Evolutionary conservation across 495 filamentous ascomycete species (phyloP), one percentile per base, ranked within the genome.

Genomic region (Jackrogersella minutella): DNA sequence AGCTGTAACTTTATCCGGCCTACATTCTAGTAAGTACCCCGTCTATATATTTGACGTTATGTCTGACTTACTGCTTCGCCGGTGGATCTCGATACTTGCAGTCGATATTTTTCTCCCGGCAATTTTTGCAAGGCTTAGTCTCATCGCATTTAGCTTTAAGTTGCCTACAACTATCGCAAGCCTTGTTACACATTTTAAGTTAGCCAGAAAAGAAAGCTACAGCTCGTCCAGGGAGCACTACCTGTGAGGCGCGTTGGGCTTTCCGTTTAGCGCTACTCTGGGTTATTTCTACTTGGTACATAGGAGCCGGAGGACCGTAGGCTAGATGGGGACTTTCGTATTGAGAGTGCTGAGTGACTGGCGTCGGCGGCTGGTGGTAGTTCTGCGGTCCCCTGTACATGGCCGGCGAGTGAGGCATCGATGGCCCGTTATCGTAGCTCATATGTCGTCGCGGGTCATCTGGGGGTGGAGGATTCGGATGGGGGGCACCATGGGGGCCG

Each of bases 81-180:
- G 86, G 85, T 5, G 87, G 84, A 53, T 89, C 87, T 22, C 86
- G 83, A 70, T 90, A 91, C 68, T 82, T 81, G 76, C 88, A 91
- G 17, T 84, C 79, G 6, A 85, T 74, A 40, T 79, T 80, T 64
- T 86, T 86, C 59, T 86, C 84, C 49, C 79, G 79, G 62, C 84
- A 86, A 39, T 80, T 84, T 37, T 80, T 81, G 66, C 84, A 86
- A 2, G 84, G 87, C 73, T 82, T 87, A 52, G 79, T 79, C 78
- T 91, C 88, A 59, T 90, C 87, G 72, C 88, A 91, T 75, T 89
- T 90, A 24, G 87, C 87, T 72, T 91, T 91, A n/a, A 88, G 79
- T 52, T 82, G 77, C 47, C 88, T 81, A 76, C 88, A 91, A 69
- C 82, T 83, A 64, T 91, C 87, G 74, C 88, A 91, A 28, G 88